Evolutionary conservation across 371 early-diverging fungal species (phyloP), one percentile per base, ranked within the genome.

Genomic region (Mucor irregularis): DNA sequence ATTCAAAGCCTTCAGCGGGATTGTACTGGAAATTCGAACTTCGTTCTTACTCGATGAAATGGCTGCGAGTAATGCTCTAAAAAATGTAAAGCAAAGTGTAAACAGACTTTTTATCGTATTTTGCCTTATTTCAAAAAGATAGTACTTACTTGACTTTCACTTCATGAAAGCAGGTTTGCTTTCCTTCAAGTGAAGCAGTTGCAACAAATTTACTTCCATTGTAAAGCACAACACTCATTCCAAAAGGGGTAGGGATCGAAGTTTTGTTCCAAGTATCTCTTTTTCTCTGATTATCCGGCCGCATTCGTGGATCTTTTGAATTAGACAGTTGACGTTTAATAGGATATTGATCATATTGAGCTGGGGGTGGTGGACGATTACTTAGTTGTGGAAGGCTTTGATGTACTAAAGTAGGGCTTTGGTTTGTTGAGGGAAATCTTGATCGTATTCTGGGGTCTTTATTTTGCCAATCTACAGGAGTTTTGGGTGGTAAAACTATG

Each of bases 161-260:
- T 56, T 33, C 22, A 34, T 56, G 49, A 42, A 16, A 40, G 19
- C 56, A 56, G 1, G 1, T 31, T 26, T 56, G 30, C 1, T n/a
- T 42, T 42, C 34, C 43, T 13, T 49, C 49, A 4, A 56, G 24
- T 45, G 7, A 13, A 5, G 48, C 33, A 21, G 13, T 1, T 25
- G 48, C 22, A 21, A 51, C 21, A 14, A 14, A 6, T 10, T 48
- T 38, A n/a, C 33, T 22, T 26, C 40, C 47, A 19, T 48, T 53
- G 14, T 25, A 31, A 1, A 59, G 24, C 16, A 34, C 0, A 19
- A 16, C 34, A n/a, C 24, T 37, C 7, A 22, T 11, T 10, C 3
- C 9, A 6, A 46, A 52, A 3, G 31, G 46, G 29, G 34, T 44
- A 39, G 29, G 40, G 8, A 42, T 25, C 19, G 52, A 29, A 4